Percentiles rank a stretch among this genome's conserved stretches.
Conservation (phyloP, 2,329 filamentous ascomycete genomes). For the Verticillium klebahnii region DNA sequence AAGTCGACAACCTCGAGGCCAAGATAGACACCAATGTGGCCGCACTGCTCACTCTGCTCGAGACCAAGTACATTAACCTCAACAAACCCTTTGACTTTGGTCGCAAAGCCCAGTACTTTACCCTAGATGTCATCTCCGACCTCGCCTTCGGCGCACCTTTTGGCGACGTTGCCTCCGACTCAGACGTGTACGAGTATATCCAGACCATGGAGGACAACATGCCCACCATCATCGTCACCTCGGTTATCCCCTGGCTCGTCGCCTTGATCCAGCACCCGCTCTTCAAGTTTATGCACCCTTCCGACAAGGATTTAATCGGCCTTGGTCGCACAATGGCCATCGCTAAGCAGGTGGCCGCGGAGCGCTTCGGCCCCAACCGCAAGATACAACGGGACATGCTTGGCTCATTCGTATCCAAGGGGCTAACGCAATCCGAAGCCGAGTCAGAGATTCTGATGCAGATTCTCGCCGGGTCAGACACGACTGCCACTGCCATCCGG, state of each 20-base stretch:
- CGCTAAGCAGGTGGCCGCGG: conserved; percentile 38
- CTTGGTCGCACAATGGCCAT: conserved; percentile 39
- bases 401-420: conserved; percentile 34
- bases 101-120: conserved; percentile 43
- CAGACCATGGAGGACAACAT: conserved; percentile 35
- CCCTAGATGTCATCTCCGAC: conserved; percentile 48
- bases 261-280: conserved; percentile 33
- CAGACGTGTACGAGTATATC: conserved; percentile 43
- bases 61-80: conserved; percentile 17
- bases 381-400: conserved; percentile 48
- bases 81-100: conserved; percentile 41
- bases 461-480: conserved; percentile 52
- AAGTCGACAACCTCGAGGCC: conserved; percentile 43
- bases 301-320: conserved; percentile 29
- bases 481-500: conserved; percentile 51
- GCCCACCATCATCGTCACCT: conserved; percentile 37
- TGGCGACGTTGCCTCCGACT: conserved; percentile 38
- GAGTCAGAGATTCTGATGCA: conserved; percentile 42
- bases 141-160: conserved; percentile 44
- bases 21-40: conserved; percentile 41
- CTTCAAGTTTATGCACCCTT: conserved; percentile 35
- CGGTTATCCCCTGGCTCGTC: conserved; percentile 34
- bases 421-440: conserved; percentile 29
- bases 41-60: conserved; percentile 38
- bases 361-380: conserved; percentile 37